Base-by-base conservation (phyloP, 768 basidiomycete genomes). In the Termitomyces sp. region DNA sequence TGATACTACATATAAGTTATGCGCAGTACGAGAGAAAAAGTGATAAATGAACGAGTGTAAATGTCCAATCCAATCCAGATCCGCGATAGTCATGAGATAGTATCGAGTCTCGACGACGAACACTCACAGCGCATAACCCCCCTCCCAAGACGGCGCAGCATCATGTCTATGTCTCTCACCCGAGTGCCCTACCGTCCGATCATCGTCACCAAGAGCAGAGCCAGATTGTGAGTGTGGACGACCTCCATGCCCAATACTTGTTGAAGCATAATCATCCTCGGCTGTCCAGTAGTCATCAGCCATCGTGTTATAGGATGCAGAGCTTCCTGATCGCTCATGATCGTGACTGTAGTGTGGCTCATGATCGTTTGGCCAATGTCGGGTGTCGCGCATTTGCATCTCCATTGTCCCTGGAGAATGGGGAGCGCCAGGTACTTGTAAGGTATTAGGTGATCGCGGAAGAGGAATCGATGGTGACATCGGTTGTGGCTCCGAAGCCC, bases 291-390 rank as follows among this genome's bases (percentile, higher is more conserved):
- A 76, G 4, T 74, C 78, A 32, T 80, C 79, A 16, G 67, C 69
- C n/a, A 74, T 79, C 40, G 80, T 78, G 40, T 71, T 70, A 62
- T 70, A 79, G 54, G 78, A 76, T 16, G 74, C 72, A 38, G 72
- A 70, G 55, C 75, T 80, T 18, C 68, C 68, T 26, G 77, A 69
- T 41, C 74, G 66, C 61, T 70, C 68, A 49, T 64, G 62, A 13
- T 52, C 56, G 48, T 66, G 61, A 6, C 61, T 57, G 28, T 64
- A 33, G 8, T 43, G 56, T 5, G 58, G 44, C 13, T 59, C 61
- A 40, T 58, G 47, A 40, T 62, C 63, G 49, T 60, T 60, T 20
- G 68, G 66, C 43, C 72, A 67, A 63, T 66, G 72, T 55, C 73
- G 68, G 14, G 14, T 44, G 13, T 52, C 26, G 18, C 55, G 61